Conservation (phyloP, 352 stramenopile species). For the Phytopythium chamaehyphon region DNA sequence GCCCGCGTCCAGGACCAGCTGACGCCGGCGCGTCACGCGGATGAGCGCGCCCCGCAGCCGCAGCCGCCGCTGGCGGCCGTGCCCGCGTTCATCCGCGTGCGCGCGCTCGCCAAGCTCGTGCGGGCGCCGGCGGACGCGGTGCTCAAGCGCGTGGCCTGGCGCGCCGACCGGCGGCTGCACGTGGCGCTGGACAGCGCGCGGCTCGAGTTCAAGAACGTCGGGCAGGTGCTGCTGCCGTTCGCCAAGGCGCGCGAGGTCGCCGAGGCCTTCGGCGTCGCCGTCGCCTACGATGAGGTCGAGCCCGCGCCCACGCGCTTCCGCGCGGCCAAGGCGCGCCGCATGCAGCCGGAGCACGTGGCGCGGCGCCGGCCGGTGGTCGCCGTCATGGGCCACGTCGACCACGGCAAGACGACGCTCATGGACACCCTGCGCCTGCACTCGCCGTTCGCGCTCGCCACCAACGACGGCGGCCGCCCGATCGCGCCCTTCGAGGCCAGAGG, state of each 20-base stretch:
- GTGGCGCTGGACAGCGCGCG: slow-evolving; percentile 38
- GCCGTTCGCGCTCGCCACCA: slow-evolving; percentile 12
- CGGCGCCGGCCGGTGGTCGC: slow-evolving; percentile 94
- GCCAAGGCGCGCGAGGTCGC: slow-evolving; percentile 54
- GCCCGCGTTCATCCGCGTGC: slow-evolving; percentile 62
- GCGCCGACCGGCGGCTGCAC: slow-evolving; percentile 54
- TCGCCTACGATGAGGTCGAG: slow-evolving; percentile 65
- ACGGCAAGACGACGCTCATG: slow-evolving; percentile 99
- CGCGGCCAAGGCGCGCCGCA: slow-evolving; percentile 14
- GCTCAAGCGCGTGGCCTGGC: slow-evolving; percentile 51
- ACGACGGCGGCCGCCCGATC: slow-evolving; percentile 45
- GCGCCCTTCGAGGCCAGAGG: slow-evolving; percentile 94
- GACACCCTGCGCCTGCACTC: slow-evolving; percentile 89
- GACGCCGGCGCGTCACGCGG: slow-evolving; percentile 8
- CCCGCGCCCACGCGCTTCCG: slow-evolving; percentile 25
- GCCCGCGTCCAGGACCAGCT: slow-evolving; percentile 16
- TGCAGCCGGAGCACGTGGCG: slow-evolving; percentile 26
- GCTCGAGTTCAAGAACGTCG: slow-evolving; percentile 74
- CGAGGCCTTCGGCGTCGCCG: slow-evolving; percentile 26
- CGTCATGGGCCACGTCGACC: slow-evolving; percentile 99
- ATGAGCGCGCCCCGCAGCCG: slow-evolving; percentile 11
- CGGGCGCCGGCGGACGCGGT: slow-evolving; percentile 66
- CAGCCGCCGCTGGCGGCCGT: slow-evolving; percentile 19
- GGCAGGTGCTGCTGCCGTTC: slow-evolving; percentile 72
- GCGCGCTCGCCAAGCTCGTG: slow-evolving; percentile 69